A percentile compares a stretch with the other conserved stretches of the same genome.
Conservation (phyloP, 345 rosid species). For the Eucalyptus cloeziana region DNA sequence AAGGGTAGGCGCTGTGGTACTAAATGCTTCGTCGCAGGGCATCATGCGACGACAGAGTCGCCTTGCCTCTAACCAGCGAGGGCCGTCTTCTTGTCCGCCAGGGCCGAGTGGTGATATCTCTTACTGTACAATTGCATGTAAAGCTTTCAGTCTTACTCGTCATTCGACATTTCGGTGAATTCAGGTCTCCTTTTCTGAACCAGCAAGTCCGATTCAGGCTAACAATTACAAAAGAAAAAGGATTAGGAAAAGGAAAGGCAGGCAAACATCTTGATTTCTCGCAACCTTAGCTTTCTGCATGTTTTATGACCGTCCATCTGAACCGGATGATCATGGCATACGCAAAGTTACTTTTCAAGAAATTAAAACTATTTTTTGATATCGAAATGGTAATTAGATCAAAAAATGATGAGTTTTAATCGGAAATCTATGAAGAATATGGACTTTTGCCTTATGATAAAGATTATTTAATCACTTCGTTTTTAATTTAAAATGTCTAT, state of each 20-base stretch:
- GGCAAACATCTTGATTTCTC: background rate
- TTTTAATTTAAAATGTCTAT: background rate
- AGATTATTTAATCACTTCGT: background rate
- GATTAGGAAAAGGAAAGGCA: background rate
- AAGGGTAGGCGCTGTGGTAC: background rate
- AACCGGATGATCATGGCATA: background rate
- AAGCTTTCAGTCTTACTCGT: background rate
- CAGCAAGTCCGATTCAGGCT: background rate
- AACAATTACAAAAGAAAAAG: background rate
- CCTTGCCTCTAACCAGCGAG: too few species aligned
- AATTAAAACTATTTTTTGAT: background rate
- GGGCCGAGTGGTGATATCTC: background rate
- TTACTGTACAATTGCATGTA: background rate
- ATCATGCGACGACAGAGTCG: rapidly evolving
- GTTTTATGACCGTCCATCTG: background rate
- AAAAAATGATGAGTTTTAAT: background rate
- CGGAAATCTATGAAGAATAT: background rate
- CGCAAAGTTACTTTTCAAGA: background rate
- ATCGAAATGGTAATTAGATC: background rate
- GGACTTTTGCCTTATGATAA: background rate
- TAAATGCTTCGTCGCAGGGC: background rate
- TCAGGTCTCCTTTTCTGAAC: background rate
- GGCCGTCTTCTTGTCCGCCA: too few species aligned
- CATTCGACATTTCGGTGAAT: background rate
- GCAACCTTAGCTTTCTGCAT: background rate